Conservation (phyloP, 257 asterid species). For the Solanum etuberosum region DNA sequence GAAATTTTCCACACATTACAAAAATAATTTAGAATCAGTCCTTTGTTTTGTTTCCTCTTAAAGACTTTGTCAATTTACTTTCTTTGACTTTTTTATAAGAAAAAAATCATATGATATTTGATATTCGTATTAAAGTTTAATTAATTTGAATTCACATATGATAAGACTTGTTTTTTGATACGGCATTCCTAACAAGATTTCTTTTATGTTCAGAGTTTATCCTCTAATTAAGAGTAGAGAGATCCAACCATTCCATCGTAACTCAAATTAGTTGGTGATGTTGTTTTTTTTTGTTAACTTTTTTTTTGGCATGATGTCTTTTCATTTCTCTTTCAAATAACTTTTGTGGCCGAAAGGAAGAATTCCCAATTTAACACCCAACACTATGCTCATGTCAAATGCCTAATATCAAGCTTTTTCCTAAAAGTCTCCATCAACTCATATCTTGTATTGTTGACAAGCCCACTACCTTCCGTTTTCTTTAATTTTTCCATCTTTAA, state of each 20-base stretch:
- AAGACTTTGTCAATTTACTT: background rate
- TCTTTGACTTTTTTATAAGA: background rate
- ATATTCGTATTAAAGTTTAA: fast-evolving
- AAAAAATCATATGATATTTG: no score
- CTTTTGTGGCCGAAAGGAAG: background rate
- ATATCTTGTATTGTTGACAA: background rate
- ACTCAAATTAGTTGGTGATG: background rate
- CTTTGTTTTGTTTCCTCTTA: background rate
- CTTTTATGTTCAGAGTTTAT: background rate
- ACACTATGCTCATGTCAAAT: background rate
- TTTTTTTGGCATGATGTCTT: background rate
- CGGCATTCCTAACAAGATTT: fast-evolving
- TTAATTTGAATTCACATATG: background rate
- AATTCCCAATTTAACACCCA: background rate
- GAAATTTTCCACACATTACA: background rate
- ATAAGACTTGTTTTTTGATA: background rate
- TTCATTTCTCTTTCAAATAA: background rate
- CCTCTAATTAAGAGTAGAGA: no score
- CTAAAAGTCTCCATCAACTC: background rate
- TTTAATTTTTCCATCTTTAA: no score
- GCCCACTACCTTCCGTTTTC: background rate
- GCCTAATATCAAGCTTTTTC: background rate
- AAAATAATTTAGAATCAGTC: background rate
- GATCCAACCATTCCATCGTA: no score
- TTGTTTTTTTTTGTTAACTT: no score